These are phyloP conservation scores for Coleophoma crateriformis DNA, from an alignment of 2,329 filamentous ascomycete genomes.

Conservation along the genomic window DNA sequence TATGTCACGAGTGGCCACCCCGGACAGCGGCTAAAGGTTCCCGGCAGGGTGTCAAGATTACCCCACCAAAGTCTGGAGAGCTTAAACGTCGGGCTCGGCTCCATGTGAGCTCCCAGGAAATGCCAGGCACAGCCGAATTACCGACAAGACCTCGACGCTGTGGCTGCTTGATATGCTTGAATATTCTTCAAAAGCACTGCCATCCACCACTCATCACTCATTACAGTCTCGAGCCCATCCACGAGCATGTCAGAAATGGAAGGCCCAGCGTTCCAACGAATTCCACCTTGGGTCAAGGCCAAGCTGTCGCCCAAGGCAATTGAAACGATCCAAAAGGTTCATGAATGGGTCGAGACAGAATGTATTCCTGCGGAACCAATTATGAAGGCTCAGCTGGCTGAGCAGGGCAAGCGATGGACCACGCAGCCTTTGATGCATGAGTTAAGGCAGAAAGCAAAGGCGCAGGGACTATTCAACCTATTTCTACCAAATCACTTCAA, in stretches of 20 bases:
- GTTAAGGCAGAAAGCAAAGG: slow-evolving; percentile 34
- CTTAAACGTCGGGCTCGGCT: slow-evolving; percentile 7
- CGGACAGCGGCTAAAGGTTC: slow-evolving; percentile 6
- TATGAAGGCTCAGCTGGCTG: slow-evolving; percentile 32
- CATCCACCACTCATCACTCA: background rate
- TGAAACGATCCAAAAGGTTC: slow-evolving; percentile 34
- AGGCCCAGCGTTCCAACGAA: slow-evolving; percentile 30
- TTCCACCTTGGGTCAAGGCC: slow-evolving; percentile 33
- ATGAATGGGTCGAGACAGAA: slow-evolving; percentile 37
- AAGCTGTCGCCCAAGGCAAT: slow-evolving; percentile 29
- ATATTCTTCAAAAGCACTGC: background rate
- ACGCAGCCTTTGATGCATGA: slow-evolving; percentile 35
- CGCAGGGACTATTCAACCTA: slow-evolving; percentile 31
- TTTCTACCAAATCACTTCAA: slow-evolving; percentile 34
- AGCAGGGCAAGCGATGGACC: slow-evolving; percentile 27
- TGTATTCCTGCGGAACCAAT: slow-evolving; percentile 37
- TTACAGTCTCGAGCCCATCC: background rate
- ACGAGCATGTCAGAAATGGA: slow-evolving; percentile 6
- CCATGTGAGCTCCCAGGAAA: background rate
- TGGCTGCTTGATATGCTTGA: background rate
- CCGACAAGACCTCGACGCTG: background rate
- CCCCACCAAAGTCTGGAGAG: background rate
- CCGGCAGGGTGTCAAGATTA: background rate
- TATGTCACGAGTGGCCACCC: background rate
- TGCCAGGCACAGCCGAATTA: background rate